Base-by-base conservation (phyloP, 2,329 filamentous ascomycete genomes). In the Exutisphaerella laricina region DNA sequence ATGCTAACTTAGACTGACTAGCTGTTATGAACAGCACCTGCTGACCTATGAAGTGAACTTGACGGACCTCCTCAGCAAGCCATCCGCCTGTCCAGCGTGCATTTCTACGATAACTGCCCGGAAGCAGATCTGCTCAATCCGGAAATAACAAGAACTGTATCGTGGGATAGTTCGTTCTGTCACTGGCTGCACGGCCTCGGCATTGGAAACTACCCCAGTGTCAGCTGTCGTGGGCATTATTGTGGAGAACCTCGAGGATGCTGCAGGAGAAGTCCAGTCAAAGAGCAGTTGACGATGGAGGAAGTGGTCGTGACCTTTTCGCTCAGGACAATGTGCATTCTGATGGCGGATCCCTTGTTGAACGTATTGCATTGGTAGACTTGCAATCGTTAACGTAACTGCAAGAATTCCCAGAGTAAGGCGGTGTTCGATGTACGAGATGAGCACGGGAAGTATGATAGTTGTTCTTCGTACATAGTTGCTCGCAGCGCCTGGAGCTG, bases 131-230 rank as follows among this genome's bases (percentile, higher is more conserved):
- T 30, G 41, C 34, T 22, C n/a, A 32, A 32, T 20, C 31, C 44
- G 41, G 49, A 21, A 47, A 45, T 39, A 43, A 47, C n/a, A 25
- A 32, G 28, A 31, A 20, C 25, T 25, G 39, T 43, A 49, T 52
- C 44, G 41, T 48, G 31, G 33, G 7, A 14, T 9, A 18, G 23
- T 16, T 13, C 23, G 35, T 31, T 32, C 35, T 41, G 45, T 43
- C 12, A 51, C 33, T 48, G 45, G 48, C 31, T 25, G 41, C 43
- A 41, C 48, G 42, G 35, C 43, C 44, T 52, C 49, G 49, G 49
- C 41, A 49, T 16, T 41, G 10, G n/a, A 3, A 12, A 23, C 22
- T 25, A 26, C 21, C 29, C 18, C 22, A 32, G 23, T 26, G 23
- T 26, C 23, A 6, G 12, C 6, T 26, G 6, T 26, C 12, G 29